Base-by-base conservation (phyloP, 2,329 filamentous ascomycete species). In the Keithomyces neogunnii region DNA sequence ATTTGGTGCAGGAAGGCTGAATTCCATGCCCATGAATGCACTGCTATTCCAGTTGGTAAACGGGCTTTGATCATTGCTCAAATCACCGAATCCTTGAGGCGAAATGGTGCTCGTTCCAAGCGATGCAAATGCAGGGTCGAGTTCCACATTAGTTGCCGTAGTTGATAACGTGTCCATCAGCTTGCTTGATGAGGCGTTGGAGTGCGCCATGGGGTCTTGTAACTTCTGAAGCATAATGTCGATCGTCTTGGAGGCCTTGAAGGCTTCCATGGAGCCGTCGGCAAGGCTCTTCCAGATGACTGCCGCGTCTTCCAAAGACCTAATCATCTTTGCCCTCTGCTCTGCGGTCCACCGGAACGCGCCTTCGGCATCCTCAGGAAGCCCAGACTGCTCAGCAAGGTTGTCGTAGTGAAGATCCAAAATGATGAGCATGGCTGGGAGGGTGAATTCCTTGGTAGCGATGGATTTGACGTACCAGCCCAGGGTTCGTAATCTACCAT, bases 221-320 rank as follows among this genome's bases (percentile, higher is more conserved):
- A 96, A 76, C 66, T 93, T 93, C 33, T 83, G 77, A 44, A 97
- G 71, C 80, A 97, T 90, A 48, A 96, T 83, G 28, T 83, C 84
- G n/a, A 97, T 73, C 29, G 92, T 78, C 42, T 82, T 82, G 40
- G 82, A 82, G 1, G 89, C 92, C 70, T 97, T 97, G 71, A 85
- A 91, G 0, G 91, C 89, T 59, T 97, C 92, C 71, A 96, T 86
- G 1, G 87, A 93, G 29, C 83, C 76, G 50, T 93, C 85, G 3
- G 84, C 80, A 9, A 90, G 74, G 8, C 81, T 82, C 47, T 86
- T 84, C 90, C 91, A 97, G 51, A 97, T 93, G 19, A 78, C 74
- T 45, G 81, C 79, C 7, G 87, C 87, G 19, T 77, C 78, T 62
- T 91, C 85, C 3, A 97, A 77, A 1, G 84, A 80, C 28, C 74